Base-by-base conservation (phyloP, 1,284 basidiomycete species). In the Termitomyces sp. region DNA sequence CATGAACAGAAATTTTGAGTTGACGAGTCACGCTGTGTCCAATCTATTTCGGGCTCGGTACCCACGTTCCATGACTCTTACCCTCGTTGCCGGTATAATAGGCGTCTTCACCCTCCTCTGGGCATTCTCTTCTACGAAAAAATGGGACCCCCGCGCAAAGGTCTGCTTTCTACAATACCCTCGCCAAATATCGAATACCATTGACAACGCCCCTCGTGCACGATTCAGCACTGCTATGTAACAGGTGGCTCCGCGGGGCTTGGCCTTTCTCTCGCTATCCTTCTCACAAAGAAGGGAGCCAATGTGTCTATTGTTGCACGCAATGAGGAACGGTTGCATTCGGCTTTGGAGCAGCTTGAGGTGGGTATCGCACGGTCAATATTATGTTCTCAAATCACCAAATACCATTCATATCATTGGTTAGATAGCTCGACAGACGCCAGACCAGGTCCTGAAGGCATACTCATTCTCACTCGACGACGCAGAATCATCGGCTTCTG, bases 201-300 rank as follows among this genome's bases (percentile, higher is more conserved):
- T 24, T 24, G 21, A 24, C 21, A 35, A 44, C 43, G 55, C 40
- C 21, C 48, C 33, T 42, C 48, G 7, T 46, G 5, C 45, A 37
- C 9, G 34, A 9, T 28, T 26, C 24, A 90, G 86, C 84, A 85
- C 62, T 85, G 81, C 67, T 89, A 88, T 66, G 73, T 93, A 49
- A 89, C 91, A 13, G 93, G 92, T 21, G 92, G 90, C 1, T 89
- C 85, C 8, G 77, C 84, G 19, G 92, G 92, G 1, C 78, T 93
- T 1, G 92, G 93, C 7, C 76, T 91, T 11, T 77, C 83, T 0
- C 72, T 93, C 0, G 88, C 91, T 0, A 73, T 79, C 37, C 72
- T 84, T 37, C 76, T 94, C 10, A 80, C 84, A n/a, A 69, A 75
- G 57, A 75, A 76, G 49, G 92, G 92, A 1, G 89, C 91, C 1